Evolutionary conservation across 2,329 filamentous ascomycete species (phyloP).

Genomic region (Gremmenia infestans): DNA sequence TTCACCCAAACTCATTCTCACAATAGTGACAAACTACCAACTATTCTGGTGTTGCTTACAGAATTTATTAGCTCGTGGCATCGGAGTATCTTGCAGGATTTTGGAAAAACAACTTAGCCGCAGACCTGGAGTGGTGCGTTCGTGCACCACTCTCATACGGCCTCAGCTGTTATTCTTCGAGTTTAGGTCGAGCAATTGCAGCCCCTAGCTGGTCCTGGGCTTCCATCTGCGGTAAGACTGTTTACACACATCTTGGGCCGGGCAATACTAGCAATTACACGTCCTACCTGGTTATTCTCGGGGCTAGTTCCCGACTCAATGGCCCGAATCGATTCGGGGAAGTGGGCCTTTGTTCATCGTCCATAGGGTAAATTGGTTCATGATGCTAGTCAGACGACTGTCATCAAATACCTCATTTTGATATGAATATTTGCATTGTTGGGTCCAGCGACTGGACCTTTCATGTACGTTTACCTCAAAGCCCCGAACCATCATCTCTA

Average conservation of each 20-base stretch:
- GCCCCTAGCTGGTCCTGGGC: slow-evolving; percentile 6
- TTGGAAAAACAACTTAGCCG: not conserved
- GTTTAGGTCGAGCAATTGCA: not conserved
- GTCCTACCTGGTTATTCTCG: not conserved
- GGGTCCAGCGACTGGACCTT: too few relatives aligned
- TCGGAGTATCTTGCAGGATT: slow-evolving; percentile 7
- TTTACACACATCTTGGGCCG: not conserved
- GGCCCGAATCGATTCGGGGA: not conserved
- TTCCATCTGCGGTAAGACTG: not conserved
- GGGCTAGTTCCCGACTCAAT: not conserved
- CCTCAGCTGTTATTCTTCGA: not conserved
- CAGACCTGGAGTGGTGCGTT: not conserved
- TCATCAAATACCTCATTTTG: too few relatives aligned
- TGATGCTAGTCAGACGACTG: too few relatives aligned
- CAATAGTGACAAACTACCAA: slow-evolving; percentile 2
- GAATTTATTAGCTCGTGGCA: not conserved
- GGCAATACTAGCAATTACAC: not conserved
- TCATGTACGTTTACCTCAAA: too few relatives aligned
- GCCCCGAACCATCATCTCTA: too few relatives aligned
- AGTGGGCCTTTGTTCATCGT: not conserved
- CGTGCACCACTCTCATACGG: not conserved
- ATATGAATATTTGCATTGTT: too few relatives aligned
- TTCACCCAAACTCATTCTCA: too few relatives aligned
- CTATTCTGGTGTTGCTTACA: slow-evolving; percentile 9
- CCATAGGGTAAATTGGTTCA: too few relatives aligned